Evolutionary conservation across 2,329 filamentous ascomycete genomes (phyloP), one percentile per base, ranked within the genome.

Genomic region (Aspergillus sp.): DNA sequence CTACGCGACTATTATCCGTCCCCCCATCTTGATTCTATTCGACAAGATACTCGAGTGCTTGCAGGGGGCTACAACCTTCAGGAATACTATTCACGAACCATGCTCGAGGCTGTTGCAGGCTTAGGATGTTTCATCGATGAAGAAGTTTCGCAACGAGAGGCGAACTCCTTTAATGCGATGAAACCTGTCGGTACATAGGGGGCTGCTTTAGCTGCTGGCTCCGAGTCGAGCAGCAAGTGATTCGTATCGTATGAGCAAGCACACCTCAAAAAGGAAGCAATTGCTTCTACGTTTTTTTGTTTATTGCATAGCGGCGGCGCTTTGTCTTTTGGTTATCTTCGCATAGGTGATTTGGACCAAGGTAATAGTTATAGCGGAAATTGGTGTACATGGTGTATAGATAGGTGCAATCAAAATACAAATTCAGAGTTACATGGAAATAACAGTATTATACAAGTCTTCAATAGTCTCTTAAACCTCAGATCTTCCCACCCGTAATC

Each of bases 81-180:
- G 35, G 92, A 96, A 70, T 98, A 95, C 70, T 90, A 91, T 67
- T 82, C 86, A 7, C 82, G 93, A 23, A 88, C 90, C 23, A 78
- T 99, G 70, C 90, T 91, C 60, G 93, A 97, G 70, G 92, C 93
- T 0, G 98, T 97, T 75, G 86, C 90, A 0, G 95, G 96, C 0
- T 74, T 99, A 59, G 91, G 90, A 0, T 90, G 96, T 43, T 96
- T 96, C 66, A 80, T 99, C 43, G 88, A 85, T 37, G 91, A 97
- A 46, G 93, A 96, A 69, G 68, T 79, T 17, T 55, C 72, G 2
- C 63, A 70, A 39, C 65, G 73, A 43, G 68, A 74, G 41, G 48
- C 59, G 35, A 59, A 49, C 56, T 59, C 63, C 33, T 35, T 63
- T 7, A 62, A 62, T 4, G 43, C 51, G 6, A 61, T 67, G 15